Conservation (phyloP, 1,284 basidiomycete species). For the Sanghuangporus sanghuang region DNA sequence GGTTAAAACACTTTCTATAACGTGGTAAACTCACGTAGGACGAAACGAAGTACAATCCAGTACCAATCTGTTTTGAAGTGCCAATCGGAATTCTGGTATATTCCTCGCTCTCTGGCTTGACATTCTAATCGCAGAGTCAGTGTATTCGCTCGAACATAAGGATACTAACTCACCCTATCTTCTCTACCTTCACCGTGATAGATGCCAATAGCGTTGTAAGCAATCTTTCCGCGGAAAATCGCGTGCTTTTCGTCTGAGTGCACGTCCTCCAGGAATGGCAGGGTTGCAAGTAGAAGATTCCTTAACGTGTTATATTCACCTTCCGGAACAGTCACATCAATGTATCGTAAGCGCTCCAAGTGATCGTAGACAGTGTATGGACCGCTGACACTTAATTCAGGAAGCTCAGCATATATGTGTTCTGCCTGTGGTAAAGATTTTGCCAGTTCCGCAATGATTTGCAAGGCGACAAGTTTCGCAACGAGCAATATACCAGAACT, state of each 20-base stretch:
- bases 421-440: conserved; percentile 40
- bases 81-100: conserved; percentile 69
- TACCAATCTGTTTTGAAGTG: conserved; percentile 66
- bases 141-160: neutral
- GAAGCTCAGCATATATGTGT: conserved; percentile 32
- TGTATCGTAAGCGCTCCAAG: conserved; percentile 62
- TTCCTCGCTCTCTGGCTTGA: conserved; percentile 62
- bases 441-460: conserved; percentile 58
- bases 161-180: conserved; percentile 39
- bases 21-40: conserved; percentile 50
- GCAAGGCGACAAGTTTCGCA: conserved; percentile 65
- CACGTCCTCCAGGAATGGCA: conserved; percentile 69
- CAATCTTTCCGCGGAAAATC: conserved; percentile 62
- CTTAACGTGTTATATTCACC: conserved; percentile 50
- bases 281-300: conserved; percentile 50
- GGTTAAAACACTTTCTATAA: neutral
- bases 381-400: conserved; percentile 39
- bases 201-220: conserved; percentile 72
- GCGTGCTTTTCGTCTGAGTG: conserved; percentile 59
- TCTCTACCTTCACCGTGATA: conserved; percentile 58
- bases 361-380: conserved; percentile 69
- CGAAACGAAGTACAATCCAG: conserved; percentile 68
- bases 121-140: conserved; percentile 22
- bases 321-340: conserved; percentile 44
- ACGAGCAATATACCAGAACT: conserved; percentile 50